phyloP scores from a whole-genome alignment of 192 early-diverging fungal genomes.

The Dissophora ornata region DNA sequence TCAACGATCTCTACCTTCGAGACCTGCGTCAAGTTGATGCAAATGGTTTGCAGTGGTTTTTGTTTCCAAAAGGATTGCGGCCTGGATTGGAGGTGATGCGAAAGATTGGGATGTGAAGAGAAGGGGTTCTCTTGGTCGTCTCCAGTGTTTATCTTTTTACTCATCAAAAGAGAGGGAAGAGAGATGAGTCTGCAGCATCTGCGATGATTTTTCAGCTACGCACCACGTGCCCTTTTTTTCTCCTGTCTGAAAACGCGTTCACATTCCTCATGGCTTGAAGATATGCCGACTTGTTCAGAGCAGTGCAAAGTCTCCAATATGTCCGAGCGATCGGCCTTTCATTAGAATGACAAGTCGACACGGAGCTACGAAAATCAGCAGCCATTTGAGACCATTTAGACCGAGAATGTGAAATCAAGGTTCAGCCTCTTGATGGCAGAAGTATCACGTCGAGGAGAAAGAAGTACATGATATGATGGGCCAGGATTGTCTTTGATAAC shows the following conservation, averaged over 20 bases:
- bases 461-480: background rate
- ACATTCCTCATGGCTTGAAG: background rate
- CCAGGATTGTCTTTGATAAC: background rate
- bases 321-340: background rate
- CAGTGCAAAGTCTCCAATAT: background rate
- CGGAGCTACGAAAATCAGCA: constrained; percentile 9
- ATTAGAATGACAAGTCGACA: background rate
- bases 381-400: background rate
- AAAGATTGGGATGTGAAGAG: too few relatives aligned
- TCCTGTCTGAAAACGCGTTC: background rate
- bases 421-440: background rate
- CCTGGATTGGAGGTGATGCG: too few relatives aligned
- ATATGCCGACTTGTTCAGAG: background rate
- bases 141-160: background rate
- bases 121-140: too few relatives aligned
- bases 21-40: too few relatives aligned
- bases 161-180: background rate
- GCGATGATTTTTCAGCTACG: constrained; percentile 3
- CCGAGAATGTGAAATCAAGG: constrained; percentile 4
- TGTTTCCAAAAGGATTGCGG: too few relatives aligned
- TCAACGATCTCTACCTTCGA: too few relatives aligned
- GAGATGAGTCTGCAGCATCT: background rate
- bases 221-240: background rate
- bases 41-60: too few relatives aligned
- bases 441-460: constrained; percentile 1